Evolutionary conservation across 306 rosid genomes (phyloP).

Genomic region (Rosa lucieae): DNA sequence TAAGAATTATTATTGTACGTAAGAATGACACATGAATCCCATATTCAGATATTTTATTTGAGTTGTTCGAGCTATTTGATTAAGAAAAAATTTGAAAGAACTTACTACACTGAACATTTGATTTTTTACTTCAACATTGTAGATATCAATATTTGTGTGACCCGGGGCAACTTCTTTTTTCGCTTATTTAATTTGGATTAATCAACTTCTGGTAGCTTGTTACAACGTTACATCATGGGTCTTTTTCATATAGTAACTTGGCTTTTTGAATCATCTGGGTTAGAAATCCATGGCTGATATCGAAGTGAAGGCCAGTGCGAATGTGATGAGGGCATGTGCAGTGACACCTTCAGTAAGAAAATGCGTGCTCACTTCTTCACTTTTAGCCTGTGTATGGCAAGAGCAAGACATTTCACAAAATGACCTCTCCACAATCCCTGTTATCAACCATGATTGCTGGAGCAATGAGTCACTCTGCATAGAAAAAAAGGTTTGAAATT

Average conservation of each 20-base stretch:
- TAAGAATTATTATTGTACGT: neutral
- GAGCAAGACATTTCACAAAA: slow-evolving; percentile 42
- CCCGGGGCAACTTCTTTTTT: too few relatives aligned
- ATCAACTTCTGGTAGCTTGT: neutral
- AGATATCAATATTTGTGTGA: too few relatives aligned
- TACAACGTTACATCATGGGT: neutral
- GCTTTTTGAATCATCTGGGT: neutral
- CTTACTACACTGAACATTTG: too few relatives aligned
- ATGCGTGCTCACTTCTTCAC: slow-evolving; percentile 88
- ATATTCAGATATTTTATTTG: too few relatives aligned
- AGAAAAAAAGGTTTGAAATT: slow-evolving; percentile 54
- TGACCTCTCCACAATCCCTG: slow-evolving; percentile 14
- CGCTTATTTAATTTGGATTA: neutral
- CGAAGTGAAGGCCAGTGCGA: slow-evolving; percentile 67
- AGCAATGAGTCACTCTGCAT: slow-evolving; percentile 63
- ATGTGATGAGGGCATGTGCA: slow-evolving; percentile 86
- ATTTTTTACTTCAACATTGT: too few relatives aligned
- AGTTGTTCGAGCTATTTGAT: too few relatives aligned
- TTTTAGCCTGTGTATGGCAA: slow-evolving; percentile 76
- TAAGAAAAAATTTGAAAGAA: too few relatives aligned
- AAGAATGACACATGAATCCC: neutral
- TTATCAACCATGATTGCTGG: slow-evolving; percentile 66
- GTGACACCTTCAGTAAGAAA: slow-evolving; percentile 57
- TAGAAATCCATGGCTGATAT: slow-evolving; percentile 88
- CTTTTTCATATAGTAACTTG: neutral